Evolutionary conservation across 805 yeast species (phyloP).

Genomic region (Yueomyces sinensis): DNA sequence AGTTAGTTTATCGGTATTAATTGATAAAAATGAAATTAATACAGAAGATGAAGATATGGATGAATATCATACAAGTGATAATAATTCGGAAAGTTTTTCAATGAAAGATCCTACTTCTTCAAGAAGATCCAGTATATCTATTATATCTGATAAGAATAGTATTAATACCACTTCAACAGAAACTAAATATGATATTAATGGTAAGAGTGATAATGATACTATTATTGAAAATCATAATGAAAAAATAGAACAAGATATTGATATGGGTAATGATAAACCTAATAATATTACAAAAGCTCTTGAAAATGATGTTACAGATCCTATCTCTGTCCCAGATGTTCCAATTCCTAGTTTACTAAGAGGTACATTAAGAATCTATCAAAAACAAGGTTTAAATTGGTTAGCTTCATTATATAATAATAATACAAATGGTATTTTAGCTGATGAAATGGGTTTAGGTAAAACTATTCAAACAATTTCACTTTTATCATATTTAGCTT

Average conservation of each 20-base stretch:
- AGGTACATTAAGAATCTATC: slow-evolving; percentile 81
- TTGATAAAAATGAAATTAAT: not conserved
- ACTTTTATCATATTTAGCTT: slow-evolving; percentile 73
- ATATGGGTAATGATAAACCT: slow-evolving; percentile 1
- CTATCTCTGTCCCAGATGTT: slow-evolving; percentile 47
- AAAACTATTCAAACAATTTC: slow-evolving; percentile 95
- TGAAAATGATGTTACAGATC: slow-evolving; percentile 4
- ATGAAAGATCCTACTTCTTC: not conserved
- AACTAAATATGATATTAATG: too few relatives aligned
- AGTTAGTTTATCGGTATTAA: not conserved
- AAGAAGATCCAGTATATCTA: not conserved
- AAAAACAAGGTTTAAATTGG: slow-evolving; percentile 96
- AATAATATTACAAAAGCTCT: not conserved
- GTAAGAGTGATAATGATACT: not conserved
- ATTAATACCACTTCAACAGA: not conserved
- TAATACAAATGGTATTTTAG: slow-evolving; percentile 89
- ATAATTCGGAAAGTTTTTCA: not conserved
- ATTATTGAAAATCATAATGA: slow-evolving; percentile 1
- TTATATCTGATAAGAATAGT: not conserved
- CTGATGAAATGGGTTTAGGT: slow-evolving; percentile 98
- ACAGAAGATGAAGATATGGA: slow-evolving; percentile 3
- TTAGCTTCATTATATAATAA: slow-evolving; percentile 85
- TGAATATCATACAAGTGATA: slow-evolving; percentile 2
- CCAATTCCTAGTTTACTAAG: slow-evolving; percentile 64
- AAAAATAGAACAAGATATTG: slow-evolving; percentile 5